phyloP scores from a whole-genome alignment of 129 eudicot genomes.

The Tanacetum coccineum region DNA sequence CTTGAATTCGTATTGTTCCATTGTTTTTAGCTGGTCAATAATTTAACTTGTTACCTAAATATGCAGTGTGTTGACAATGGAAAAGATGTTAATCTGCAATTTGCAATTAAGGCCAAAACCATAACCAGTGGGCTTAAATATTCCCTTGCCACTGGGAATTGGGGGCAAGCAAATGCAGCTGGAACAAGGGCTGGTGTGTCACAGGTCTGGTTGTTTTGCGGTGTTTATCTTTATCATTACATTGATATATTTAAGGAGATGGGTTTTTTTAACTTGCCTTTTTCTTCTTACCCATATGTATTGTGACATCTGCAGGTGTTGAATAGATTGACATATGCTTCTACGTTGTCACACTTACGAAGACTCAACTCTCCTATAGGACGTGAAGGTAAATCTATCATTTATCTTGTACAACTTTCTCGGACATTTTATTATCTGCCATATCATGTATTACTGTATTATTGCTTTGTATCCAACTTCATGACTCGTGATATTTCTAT shows the following conservation, averaged over 20 bases:
- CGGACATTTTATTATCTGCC: slow-evolving; percentile 6
- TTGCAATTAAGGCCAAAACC: slow-evolving; percentile 97
- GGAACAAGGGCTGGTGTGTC: slow-evolving; percentile 98
- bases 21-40: background rate
- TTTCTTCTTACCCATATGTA: slow-evolving; percentile 4
- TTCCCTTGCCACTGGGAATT: slow-evolving; percentile 95
- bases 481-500: background rate
- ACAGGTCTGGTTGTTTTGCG: slow-evolving; percentile 40
- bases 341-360: slow-evolving; percentile 89
- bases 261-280: background rate
- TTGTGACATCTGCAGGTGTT: slow-evolving; percentile 53
- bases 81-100: slow-evolving; percentile 85
- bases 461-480: slow-evolving; percentile 1
- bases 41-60: background rate
- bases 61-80: slow-evolving; percentile 82
- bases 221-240: background rate
- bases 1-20: background rate
- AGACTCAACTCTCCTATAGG: slow-evolving; percentile 95
- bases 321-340: slow-evolving; percentile 92
- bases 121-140: slow-evolving; percentile 94
- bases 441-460: background rate
- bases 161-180: slow-evolving; percentile 99
- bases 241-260: background rate
- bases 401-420: background rate
- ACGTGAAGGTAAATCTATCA: slow-evolving; percentile 62